Conservation (phyloP, 257 asterid genomes). For the Capsicum pubescens region DNA sequence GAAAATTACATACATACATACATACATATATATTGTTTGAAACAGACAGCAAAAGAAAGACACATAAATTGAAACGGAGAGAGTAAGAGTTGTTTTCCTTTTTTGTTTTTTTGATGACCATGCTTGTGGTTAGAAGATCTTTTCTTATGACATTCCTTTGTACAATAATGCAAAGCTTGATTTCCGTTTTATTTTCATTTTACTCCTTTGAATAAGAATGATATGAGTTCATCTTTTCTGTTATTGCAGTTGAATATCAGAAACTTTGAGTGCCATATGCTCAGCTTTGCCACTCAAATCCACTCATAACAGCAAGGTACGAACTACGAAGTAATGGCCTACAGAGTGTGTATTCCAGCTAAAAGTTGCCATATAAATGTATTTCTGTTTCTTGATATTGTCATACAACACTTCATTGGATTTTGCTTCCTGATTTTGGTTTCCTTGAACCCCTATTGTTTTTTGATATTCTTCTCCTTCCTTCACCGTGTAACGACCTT, state of each 20-base stretch:
- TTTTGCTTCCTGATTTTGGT: slow-evolving; percentile 21
- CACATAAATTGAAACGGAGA: not conserved
- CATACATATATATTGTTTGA: not conserved
- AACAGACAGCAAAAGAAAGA: not conserved
- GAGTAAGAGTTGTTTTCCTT: not conserved
- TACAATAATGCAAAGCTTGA: slow-evolving; percentile 16
- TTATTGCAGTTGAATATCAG: slow-evolving; percentile 83
- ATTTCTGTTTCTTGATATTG: slow-evolving; percentile 7
- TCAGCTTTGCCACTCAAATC: slow-evolving; percentile 76
- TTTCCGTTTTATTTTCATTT: slow-evolving; percentile 5
- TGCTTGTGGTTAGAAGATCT: slow-evolving; percentile 13
- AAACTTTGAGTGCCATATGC: slow-evolving; percentile 85
- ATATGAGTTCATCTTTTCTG: slow-evolving; percentile 23
- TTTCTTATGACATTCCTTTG: slow-evolving; percentile 19
- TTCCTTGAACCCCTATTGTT: not conserved
- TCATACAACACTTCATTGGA: not conserved
- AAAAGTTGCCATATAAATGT: slow-evolving; percentile 11
- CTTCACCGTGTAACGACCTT: not conserved
- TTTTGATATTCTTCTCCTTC: slow-evolving; percentile 15
- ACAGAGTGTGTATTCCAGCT: not conserved
- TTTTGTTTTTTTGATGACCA: not conserved
- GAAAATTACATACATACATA: not conserved
- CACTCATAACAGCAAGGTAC: slow-evolving; percentile 41
- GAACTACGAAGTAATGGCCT: slow-evolving; percentile 19
- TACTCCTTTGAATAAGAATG: not conserved